Percentiles rank a stretch among this genome's conserved stretches.
Evolutionary conservation across 768 basidiomycete genomes (phyloP).

Genomic region (Rhodotorula toruloides): DNA sequence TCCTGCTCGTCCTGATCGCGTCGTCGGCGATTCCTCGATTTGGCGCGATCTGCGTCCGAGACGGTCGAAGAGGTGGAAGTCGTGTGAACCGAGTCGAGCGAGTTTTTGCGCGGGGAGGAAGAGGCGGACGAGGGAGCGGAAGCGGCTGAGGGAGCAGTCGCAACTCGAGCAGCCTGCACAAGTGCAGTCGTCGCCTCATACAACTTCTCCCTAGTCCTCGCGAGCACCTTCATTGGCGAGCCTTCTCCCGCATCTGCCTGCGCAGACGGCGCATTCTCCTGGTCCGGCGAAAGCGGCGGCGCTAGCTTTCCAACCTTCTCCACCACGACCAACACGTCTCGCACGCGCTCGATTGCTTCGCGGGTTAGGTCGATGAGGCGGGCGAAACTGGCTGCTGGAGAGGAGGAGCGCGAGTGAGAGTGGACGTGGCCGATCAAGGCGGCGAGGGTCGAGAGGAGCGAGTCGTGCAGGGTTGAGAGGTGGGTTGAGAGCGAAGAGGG

Average conservation of each 20-base stretch:
- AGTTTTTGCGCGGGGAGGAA: constrained; percentile 39
- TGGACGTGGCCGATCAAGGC: constrained; percentile 97
- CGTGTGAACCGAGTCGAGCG: constrained; percentile 45
- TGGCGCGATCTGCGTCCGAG: not conserved
- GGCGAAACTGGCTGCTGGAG: constrained; percentile 87
- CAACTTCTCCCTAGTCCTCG: constrained; percentile 67
- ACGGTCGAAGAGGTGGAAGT: no score
- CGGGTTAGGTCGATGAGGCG: constrained; percentile 92
- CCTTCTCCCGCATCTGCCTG: constrained; percentile 42
- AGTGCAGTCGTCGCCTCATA: constrained; percentile 80
- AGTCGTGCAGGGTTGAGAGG: constrained; percentile 62
- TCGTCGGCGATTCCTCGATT: constrained; percentile 23
- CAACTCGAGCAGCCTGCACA: constrained; percentile 75
- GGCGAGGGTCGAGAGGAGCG: constrained; percentile 86
- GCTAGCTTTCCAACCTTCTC: constrained; percentile 61
- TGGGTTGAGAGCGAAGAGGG: constrained; percentile 20
- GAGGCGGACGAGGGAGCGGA: no score
- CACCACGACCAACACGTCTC: constrained; percentile 81
- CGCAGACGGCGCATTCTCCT: no score
- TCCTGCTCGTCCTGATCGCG: constrained; percentile 69
- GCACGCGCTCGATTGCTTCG: constrained; percentile 88
- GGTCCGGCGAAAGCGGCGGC: constrained; percentile 4
- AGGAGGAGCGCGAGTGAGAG: constrained; percentile 70
- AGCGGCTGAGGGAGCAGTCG: constrained; percentile 57
- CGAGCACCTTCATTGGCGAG: constrained; percentile 60